Conservation (phyloP, 169 alveolate species). For the Cryptosporidium felis region DNA sequence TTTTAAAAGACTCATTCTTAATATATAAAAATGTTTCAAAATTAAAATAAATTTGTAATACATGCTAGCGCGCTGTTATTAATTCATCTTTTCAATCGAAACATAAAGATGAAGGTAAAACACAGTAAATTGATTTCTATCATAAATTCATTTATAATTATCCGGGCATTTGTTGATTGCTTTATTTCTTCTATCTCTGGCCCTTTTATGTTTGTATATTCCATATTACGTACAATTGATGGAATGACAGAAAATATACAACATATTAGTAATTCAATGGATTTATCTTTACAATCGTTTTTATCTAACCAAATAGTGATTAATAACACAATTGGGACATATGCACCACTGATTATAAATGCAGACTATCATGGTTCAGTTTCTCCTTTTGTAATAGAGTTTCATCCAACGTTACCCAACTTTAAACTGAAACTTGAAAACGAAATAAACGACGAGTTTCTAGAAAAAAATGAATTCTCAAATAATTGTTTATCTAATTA, state of each 20-base stretch:
- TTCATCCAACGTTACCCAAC: conserved; percentile 31
- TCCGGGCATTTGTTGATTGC: neutral
- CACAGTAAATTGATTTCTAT: neutral
- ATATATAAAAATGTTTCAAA: too few species aligned
- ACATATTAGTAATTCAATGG: conserved; percentile 58
- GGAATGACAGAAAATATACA: conserved; percentile 59
- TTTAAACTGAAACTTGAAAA: neutral
- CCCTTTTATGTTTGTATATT: conserved; percentile 25
- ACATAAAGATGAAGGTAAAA: neutral
- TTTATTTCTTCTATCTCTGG: conserved; percentile 36
- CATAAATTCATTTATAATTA: neutral
- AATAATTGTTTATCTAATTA: neutral
- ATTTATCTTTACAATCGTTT: conserved; percentile 52
- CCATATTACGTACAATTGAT: conserved; percentile 56
- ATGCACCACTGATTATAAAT: neutral
- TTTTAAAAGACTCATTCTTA: too few species aligned
- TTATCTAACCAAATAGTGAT: conserved; percentile 27
- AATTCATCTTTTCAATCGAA: neutral
- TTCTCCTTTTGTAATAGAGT: conserved; percentile 15
- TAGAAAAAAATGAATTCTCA: neutral
- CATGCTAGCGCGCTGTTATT: too few species aligned
- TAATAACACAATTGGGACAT: neutral
- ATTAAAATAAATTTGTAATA: too few species aligned
- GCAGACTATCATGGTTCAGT: conserved; percentile 62
- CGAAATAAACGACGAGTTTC: neutral